phyloP scores from a whole-genome alignment of 2,329 filamentous ascomycete species.

The Curvularia eragrostidis region DNA sequence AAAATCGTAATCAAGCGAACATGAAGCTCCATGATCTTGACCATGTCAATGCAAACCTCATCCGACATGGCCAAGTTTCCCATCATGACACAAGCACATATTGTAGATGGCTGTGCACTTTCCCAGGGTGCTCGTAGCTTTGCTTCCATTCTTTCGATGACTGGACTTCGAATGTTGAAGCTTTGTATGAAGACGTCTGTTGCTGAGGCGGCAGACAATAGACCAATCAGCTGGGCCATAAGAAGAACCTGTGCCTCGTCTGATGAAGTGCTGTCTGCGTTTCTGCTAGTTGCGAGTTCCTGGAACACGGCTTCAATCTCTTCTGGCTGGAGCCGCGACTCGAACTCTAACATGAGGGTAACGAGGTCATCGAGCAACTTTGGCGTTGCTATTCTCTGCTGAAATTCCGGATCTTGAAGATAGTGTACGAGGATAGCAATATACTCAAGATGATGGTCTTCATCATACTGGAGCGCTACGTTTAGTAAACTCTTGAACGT shows the following conservation, averaged over 20 bases:
- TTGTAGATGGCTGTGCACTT: conserved; percentile 34
- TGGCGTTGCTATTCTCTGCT: conserved; percentile 40
- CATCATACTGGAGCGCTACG: conserved; percentile 37
- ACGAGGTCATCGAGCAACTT: conserved; percentile 39
- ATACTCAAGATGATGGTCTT: conserved; percentile 47
- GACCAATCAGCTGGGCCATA: conserved; percentile 42
- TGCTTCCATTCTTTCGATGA: conserved; percentile 37
- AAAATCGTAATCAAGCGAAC: conserved; percentile 39
- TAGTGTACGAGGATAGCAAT: conserved; percentile 45
- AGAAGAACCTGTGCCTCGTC: conserved; percentile 39
- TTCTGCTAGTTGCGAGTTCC: conserved; percentile 37
- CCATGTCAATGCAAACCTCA: conserved; percentile 44
- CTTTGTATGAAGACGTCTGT: conserved; percentile 42
- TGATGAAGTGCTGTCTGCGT: conserved; percentile 28
- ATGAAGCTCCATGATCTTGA: conserved; percentile 43
- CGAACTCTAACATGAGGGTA: conserved; percentile 42
- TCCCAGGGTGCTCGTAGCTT: conserved; percentile 29
- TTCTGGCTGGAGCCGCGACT: conserved; percentile 34
- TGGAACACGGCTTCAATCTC: conserved; percentile 38
- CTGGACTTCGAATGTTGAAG: conserved; percentile 35
- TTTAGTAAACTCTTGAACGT: conserved; percentile 40
- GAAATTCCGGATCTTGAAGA: conserved; percentile 45
- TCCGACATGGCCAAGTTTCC: conserved; percentile 50
- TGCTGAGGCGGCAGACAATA: conserved; percentile 43
- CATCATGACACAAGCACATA: conserved; percentile 48